Conservation (phyloP, 2,329 filamentous ascomycete species). For the Ascochyta fabae region DNA sequence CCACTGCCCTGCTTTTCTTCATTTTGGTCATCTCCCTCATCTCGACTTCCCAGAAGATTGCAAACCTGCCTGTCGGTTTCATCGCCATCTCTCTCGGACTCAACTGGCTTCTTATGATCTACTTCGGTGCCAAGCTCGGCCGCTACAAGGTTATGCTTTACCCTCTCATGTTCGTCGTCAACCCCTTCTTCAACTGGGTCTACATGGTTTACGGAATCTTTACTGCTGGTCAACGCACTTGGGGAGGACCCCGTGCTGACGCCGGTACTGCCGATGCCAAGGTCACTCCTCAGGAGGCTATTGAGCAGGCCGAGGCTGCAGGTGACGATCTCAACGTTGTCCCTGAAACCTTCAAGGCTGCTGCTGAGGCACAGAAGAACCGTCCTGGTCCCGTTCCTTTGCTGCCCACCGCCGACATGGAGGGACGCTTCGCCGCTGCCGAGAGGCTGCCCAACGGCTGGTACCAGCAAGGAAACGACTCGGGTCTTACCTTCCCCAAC, state of each 20-base stretch:
- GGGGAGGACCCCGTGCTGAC: slow-evolving; percentile 92
- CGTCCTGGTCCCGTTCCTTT: slow-evolving; percentile 65
- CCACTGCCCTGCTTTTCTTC: slow-evolving; percentile 91
- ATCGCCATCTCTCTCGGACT: slow-evolving; percentile 90
- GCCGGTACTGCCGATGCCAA: slow-evolving; percentile 78
- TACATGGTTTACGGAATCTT: slow-evolving; percentile 98
- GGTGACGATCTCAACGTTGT: slow-evolving; percentile 92
- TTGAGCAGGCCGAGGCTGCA: slow-evolving; percentile 76
- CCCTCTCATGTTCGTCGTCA: slow-evolving; percentile 91
- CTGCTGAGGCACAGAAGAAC: slow-evolving; percentile 54
- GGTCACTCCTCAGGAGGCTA: slow-evolving; percentile 82
- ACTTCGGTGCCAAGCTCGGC: slow-evolving; percentile 85
- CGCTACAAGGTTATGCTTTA: slow-evolving; percentile 96
- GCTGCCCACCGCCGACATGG: slow-evolving; percentile 74
- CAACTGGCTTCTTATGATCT: slow-evolving; percentile 95
- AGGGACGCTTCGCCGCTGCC: slow-evolving; percentile 79
- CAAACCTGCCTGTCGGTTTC: slow-evolving; percentile 87
- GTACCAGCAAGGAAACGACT: slow-evolving; percentile 74
- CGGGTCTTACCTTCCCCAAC: slow-evolving; percentile 63
- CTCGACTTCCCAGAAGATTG: slow-evolving; percentile 79
- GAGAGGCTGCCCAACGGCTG: slow-evolving; percentile 71
- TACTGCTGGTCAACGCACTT: slow-evolving; percentile 91
- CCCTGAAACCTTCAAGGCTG: slow-evolving; percentile 77
- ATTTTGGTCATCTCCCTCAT: slow-evolving; percentile 88
- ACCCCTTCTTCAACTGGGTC: slow-evolving; percentile 97